phyloP scores from a whole-genome alignment of 345 rosid genomes.

The Lagerstroemia speciosa region DNA sequence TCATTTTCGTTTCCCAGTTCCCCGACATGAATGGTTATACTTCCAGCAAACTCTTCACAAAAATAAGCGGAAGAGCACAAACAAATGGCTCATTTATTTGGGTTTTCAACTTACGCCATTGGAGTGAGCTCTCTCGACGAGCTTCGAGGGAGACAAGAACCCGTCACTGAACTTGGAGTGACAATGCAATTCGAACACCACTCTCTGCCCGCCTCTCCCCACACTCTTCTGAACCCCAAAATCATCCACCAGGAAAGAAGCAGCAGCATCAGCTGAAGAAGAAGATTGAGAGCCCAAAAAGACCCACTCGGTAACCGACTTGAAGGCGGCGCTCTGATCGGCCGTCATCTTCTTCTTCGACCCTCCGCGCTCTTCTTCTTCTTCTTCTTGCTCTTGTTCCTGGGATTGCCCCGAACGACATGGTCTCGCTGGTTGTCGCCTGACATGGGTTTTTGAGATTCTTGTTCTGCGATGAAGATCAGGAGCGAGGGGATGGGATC shows the following conservation, averaged over 20 bases:
- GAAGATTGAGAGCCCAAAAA: slow-evolving; percentile 27
- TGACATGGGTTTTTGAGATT: neutral
- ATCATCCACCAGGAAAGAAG: slow-evolving; percentile 37
- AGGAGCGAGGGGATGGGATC: neutral
- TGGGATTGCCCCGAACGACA: slow-evolving; percentile 1
- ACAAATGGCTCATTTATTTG: neutral
- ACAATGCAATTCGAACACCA: slow-evolving; percentile 79
- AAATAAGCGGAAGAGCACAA: neutral
- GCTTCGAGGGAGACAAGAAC: slow-evolving; percentile 78
- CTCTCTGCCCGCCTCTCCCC: slow-evolving; percentile 27
- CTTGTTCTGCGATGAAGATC: neutral
- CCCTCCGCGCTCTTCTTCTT: slow-evolving; percentile 73
- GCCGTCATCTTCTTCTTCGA: slow-evolving; percentile 57
- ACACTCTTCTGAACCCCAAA: slow-evolving; percentile 42
- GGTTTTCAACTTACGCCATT: slow-evolving; percentile 57
- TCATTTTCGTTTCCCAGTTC: neutral
- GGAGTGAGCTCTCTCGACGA: slow-evolving; percentile 78
- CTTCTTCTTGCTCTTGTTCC: slow-evolving; percentile 36
- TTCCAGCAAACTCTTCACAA: neutral
- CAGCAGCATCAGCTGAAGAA: slow-evolving; percentile 22
- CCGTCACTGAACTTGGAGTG: slow-evolving; percentile 96
- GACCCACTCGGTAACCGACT: slow-evolving; percentile 67
- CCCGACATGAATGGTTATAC: neutral
- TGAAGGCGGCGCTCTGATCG: slow-evolving; percentile 61
- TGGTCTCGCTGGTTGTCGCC: neutral